Evolutionary conservation across 306 rosid genomes (phyloP).

Genomic region (Canavalia ensiformis): DNA sequence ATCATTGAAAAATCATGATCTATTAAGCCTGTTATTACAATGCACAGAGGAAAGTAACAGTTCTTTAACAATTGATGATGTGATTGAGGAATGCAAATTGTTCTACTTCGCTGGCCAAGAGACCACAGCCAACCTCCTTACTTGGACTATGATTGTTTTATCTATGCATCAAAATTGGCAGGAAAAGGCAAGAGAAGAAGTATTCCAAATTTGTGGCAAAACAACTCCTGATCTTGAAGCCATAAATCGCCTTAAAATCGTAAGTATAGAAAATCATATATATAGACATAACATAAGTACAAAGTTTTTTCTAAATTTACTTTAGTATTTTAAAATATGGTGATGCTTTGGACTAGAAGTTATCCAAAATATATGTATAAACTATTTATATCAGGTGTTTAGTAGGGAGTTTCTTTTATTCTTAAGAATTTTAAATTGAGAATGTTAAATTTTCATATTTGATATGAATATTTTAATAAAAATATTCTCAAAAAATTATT

Average conservation of each 20-base stretch:
- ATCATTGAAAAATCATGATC: slow-evolving; percentile 44
- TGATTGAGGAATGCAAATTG: slow-evolving; percentile 69
- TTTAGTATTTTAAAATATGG: not conserved
- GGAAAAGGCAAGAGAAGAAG: slow-evolving; percentile 61
- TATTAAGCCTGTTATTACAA: slow-evolving; percentile 53
- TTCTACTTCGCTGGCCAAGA: slow-evolving; percentile 69
- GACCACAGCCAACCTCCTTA: slow-evolving; percentile 57
- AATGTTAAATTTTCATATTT: too few relatives aligned
- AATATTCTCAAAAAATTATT: too few relatives aligned
- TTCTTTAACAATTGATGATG: slow-evolving; percentile 55
- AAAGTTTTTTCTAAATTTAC: not conserved
- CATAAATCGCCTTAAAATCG: slow-evolving; percentile 52
- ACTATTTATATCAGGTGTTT: too few relatives aligned
- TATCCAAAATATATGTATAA: too few relatives aligned
- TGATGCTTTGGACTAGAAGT: too few relatives aligned
- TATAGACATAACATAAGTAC: not conserved
- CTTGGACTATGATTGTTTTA: slow-evolving; percentile 61
- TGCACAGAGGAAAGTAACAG: slow-evolving; percentile 39
- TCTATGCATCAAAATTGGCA: slow-evolving; percentile 61
- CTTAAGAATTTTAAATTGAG: too few relatives aligned
- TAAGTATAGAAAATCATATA: slow-evolving; percentile 31
- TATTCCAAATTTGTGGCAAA: slow-evolving; percentile 46
- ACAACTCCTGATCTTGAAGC: slow-evolving; percentile 41
- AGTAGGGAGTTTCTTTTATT: too few relatives aligned
- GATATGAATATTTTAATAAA: too few relatives aligned